These are phyloP conservation scores for Debaryomyces udenii DNA, from an alignment of 1,139 yeast genomes.

Conservation along the genomic window DNA sequence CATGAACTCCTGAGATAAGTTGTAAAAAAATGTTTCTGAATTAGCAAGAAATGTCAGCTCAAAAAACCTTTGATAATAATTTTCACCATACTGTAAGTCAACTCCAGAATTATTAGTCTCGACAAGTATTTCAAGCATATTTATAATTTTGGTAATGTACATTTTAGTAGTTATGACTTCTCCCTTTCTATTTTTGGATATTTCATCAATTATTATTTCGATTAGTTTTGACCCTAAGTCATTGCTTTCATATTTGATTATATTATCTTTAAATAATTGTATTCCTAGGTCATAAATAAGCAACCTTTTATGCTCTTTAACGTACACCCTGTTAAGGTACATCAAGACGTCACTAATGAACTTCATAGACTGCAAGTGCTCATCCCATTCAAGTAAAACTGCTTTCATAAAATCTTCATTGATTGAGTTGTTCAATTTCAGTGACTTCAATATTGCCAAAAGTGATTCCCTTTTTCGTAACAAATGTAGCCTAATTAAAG, in stretches of 20 bases:
- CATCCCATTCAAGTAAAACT: slow-evolving; percentile 67
- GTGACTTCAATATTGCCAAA: slow-evolving; percentile 20
- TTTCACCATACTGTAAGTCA: slow-evolving; percentile 45
- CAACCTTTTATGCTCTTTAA: slow-evolving; percentile 69
- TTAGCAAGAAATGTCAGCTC: slow-evolving; percentile 65
- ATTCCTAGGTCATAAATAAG: slow-evolving; percentile 78
- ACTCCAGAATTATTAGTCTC: slow-evolving; percentile 41
- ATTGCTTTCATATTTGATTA: slow-evolving; percentile 44
- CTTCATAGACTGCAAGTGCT: slow-evolving; percentile 73
- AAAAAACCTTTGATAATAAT: slow-evolving; percentile 63
- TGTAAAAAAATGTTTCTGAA: slow-evolving; percentile 59
- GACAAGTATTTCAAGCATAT: slow-evolving; percentile 65
- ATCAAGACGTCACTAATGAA: slow-evolving; percentile 84
- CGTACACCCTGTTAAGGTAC: slow-evolving; percentile 85
- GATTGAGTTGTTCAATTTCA: slow-evolving; percentile 10
- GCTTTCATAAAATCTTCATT: slow-evolving; percentile 47
- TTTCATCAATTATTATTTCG: slow-evolving; percentile 55
- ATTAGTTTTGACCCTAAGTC: slow-evolving; percentile 57
- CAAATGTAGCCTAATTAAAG: slow-evolving; percentile 55
- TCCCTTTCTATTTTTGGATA: slow-evolving; percentile 63
- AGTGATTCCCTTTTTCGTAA: slow-evolving; percentile 29
- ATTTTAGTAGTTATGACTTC: slow-evolving; percentile 58
- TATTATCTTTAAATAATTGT: slow-evolving; percentile 52
- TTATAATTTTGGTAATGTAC: slow-evolving; percentile 60
- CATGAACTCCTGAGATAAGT: slow-evolving; percentile 46